These are phyloP conservation scores for Dioscorea cayenensis DNA, from an alignment of 116 monocot species.

Conservation along the genomic window DNA sequence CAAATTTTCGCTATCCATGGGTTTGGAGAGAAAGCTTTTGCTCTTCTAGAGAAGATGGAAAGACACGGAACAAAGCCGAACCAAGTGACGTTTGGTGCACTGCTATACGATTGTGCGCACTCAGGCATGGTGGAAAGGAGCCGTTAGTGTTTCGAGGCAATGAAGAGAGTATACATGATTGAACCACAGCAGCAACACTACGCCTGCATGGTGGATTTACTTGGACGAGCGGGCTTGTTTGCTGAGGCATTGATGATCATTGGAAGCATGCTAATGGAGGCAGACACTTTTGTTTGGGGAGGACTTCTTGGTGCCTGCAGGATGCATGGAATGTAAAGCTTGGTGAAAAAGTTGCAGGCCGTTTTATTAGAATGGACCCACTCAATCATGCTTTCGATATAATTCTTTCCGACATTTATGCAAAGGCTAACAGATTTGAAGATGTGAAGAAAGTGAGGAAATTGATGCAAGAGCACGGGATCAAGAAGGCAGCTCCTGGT, in stretches of 20 bases:
- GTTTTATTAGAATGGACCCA: slow-evolving; percentile 48
- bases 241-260: slow-evolving; percentile 40
- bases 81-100: slow-evolving; percentile 45
- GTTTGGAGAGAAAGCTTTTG: slow-evolving; percentile 29
- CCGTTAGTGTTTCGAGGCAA: slow-evolving; percentile 29
- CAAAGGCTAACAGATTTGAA: slow-evolving; percentile 26
- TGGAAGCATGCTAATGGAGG: slow-evolving; percentile 51
- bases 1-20: slow-evolving; percentile 44
- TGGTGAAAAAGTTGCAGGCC: slow-evolving; percentile 28
- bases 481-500: slow-evolving; percentile 52
- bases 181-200: slow-evolving; percentile 47
- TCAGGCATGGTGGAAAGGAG: slow-evolving; percentile 41
- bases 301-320: slow-evolving; percentile 55
- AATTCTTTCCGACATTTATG: slow-evolving; percentile 54
- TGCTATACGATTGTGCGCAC: slow-evolving; percentile 50
- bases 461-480: slow-evolving; percentile 36
- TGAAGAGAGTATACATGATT: slow-evolving; percentile 33
- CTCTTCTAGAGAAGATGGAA: slow-evolving; percentile 35
- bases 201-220: slow-evolving; percentile 61
- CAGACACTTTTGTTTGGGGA: slow-evolving; percentile 54
- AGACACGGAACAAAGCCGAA: slow-evolving; percentile 29
- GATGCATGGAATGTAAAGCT: slow-evolving; percentile 53
- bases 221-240: slow-evolving; percentile 43
- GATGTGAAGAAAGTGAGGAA: slow-evolving; percentile 36
- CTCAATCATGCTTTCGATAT: slow-evolving; percentile 40